Evolutionary conservation across 768 basidiomycete genomes (phyloP).

Genomic region (Punctularia strigosozonata): DNA sequence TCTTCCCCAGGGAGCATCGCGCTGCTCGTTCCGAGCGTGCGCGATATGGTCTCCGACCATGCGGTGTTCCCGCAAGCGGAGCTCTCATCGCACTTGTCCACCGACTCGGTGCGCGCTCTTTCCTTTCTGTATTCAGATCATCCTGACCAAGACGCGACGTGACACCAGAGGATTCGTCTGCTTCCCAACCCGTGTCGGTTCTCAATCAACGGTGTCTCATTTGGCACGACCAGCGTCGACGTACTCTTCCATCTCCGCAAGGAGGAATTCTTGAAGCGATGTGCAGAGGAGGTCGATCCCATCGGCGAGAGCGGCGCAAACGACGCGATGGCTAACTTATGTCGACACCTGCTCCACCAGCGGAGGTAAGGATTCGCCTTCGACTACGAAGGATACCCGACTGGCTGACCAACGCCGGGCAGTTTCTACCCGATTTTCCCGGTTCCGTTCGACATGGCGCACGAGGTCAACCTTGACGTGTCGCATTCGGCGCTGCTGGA

Average conservation of each 20-base stretch:
- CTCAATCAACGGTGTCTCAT: constrained; percentile 70
- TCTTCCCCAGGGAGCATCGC: constrained; percentile 56
- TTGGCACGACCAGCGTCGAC: constrained; percentile 79
- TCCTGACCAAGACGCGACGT: constrained; percentile 1
- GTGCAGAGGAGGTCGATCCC: constrained; percentile 47
- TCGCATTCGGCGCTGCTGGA: constrained; percentile 52
- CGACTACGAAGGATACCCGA: neutral
- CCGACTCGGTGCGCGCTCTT: constrained; percentile 37
- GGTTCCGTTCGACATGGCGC: constrained; percentile 55
- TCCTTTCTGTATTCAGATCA: neutral
- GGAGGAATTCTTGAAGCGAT: constrained; percentile 62
- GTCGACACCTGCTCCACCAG: constrained; percentile 77
- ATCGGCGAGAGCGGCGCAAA: constrained; percentile 32
- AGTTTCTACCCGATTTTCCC: constrained; percentile 98
- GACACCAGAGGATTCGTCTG: constrained; percentile 53
- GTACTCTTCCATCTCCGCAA: constrained; percentile 80
- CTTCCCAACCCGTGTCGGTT: constrained; percentile 85
- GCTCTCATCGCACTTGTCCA: constrained; percentile 28
- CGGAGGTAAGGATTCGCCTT: constrained; percentile 48
- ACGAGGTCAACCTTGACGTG: constrained; percentile 85
- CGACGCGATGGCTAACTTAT: constrained; percentile 74
- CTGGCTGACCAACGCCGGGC: neutral
- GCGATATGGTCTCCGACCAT: constrained; percentile 72
- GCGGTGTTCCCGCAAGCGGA: constrained; percentile 79
- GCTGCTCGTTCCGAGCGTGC: constrained; percentile 72